These are phyloP conservation scores for Lactifluus pinguis DNA, from an alignment of 768 basidiomycete genomes.

Conservation along the genomic window DNA sequence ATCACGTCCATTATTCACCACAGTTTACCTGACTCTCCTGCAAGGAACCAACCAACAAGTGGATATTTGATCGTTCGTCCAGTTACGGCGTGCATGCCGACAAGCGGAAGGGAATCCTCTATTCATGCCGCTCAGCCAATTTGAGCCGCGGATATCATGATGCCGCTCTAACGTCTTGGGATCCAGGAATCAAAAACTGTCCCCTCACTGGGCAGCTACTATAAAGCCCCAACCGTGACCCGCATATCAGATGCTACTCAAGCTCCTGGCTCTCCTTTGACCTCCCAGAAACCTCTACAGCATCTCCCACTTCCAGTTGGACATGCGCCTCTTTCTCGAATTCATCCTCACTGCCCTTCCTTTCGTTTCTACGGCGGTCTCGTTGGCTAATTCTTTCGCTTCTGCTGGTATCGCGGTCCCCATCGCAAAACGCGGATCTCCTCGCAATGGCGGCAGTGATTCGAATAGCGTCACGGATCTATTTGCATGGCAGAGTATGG, in stretches of 20 bases:
- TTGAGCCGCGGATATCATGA: not conserved
- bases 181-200: no score
- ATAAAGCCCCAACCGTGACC: not conserved
- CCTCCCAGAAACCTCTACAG: not conserved
- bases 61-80: not conserved
- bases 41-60: no score
- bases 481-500: not conserved
- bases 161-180: not conserved
- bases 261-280: not conserved
- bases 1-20: no score
- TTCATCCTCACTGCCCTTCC: conserved; percentile 4
- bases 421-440: not conserved
- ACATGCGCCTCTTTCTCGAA: not conserved
- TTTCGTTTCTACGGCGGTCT: not conserved
- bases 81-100: not conserved
- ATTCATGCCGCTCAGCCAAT: not conserved
- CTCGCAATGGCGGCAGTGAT: not conserved
- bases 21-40: no score
- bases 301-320: not conserved
- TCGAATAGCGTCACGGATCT: not conserved
- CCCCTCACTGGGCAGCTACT: no score
- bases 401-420: not conserved
- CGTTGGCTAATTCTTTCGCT: not conserved
- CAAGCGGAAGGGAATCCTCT: not conserved
- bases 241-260: not conserved